Conservation (phyloP, 441 rosid species). For the Eugenia klotzschiana region DNA sequence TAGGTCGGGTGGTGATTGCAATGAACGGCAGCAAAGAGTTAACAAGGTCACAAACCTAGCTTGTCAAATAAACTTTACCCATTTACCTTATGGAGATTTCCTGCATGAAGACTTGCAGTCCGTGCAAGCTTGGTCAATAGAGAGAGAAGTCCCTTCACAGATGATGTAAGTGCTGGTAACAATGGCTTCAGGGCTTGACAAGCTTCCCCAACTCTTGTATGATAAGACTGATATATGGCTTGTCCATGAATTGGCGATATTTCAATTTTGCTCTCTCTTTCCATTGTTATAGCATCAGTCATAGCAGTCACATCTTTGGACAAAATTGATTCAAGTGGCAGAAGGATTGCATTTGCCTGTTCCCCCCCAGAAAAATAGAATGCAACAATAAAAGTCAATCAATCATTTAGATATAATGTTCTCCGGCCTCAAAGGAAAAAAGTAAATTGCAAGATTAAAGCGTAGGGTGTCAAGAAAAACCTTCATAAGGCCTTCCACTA, state of each 20-base stretch:
- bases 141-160: slow-evolving; percentile 56
- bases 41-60: not conserved
- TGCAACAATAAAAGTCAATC: not conserved
- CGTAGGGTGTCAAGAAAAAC: slow-evolving; percentile 17
- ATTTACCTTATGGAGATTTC: slow-evolving; percentile 67
- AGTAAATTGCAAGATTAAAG: not conserved
- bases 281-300: slow-evolving; percentile 69
- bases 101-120: slow-evolving; percentile 85
- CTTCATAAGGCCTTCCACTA: slow-evolving; percentile 78
- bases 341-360: slow-evolving; percentile 75
- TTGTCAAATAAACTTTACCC: not conserved
- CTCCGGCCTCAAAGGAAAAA: not conserved
- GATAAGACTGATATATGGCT: slow-evolving; percentile 82
- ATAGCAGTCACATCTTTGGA: slow-evolving; percentile 86
- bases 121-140: slow-evolving; percentile 69
- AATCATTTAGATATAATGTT: not conserved
- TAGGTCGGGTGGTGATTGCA: not conserved
- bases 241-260: slow-evolving; percentile 86
- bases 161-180: slow-evolving; percentile 41
- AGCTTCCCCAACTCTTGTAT: slow-evolving; percentile 67
- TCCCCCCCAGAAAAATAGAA: not conserved
- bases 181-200: slow-evolving; percentile 49
- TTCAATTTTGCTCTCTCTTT: slow-evolving; percentile 66
- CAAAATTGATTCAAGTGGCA: slow-evolving; percentile 65
- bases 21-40: not conserved